Evolutionary conservation across 441 rosid species (phyloP).

Genomic region (Croton laevigatus): DNA sequence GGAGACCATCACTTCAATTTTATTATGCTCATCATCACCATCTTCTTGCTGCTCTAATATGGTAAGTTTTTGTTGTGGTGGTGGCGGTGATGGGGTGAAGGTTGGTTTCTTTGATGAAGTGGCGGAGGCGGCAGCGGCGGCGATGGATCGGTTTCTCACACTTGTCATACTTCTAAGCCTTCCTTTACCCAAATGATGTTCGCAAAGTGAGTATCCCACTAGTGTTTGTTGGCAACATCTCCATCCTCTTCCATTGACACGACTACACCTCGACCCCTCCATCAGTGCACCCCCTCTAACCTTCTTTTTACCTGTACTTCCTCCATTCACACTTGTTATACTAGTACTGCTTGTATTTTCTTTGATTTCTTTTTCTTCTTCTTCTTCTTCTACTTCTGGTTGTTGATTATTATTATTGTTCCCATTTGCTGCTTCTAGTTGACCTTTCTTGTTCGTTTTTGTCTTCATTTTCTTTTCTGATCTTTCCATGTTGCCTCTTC

Average conservation of each 20-base stretch:
- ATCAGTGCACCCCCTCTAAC: constrained; percentile 32
- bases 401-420: neutral
- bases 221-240: constrained; percentile 92
- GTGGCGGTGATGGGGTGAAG: neutral
- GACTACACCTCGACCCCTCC: constrained; percentile 93
- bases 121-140: constrained; percentile 7
- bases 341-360: neutral
- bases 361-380: neutral
- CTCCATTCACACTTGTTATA: no score
- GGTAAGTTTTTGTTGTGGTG: constrained; percentile 1
- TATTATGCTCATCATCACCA: constrained; percentile 19
- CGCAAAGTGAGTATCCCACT: constrained; percentile 86
- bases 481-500: constrained; percentile 47
- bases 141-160: constrained; percentile 41
- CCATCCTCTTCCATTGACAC: constrained; percentile 95
- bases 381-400: constrained; percentile 1
- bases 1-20: constrained; percentile 24
- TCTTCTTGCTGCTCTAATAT: neutral
- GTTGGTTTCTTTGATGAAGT: neutral
- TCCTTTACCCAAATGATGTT: constrained; percentile 93
- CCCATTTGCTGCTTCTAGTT: neutral
- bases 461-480: constrained; percentile 40
- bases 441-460: constrained; percentile 40
- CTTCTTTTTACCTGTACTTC: no score
- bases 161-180: constrained; percentile 65